Evolutionary conservation across 164 flowering plant genomes (phyloP).

Genomic region (Magnolia sinica): DNA sequence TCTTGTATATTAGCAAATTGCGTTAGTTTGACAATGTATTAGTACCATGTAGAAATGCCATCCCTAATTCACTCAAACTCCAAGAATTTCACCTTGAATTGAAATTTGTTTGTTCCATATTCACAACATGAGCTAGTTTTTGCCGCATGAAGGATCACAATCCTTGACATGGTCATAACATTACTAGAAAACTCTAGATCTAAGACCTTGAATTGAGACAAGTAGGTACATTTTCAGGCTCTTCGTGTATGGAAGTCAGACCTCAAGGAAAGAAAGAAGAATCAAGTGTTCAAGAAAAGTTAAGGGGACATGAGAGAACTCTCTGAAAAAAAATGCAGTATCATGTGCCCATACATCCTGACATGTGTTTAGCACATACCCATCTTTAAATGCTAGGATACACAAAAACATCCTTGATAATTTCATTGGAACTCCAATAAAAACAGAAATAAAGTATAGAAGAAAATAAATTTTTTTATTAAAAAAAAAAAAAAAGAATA

Average conservation of each 20-base stretch:
- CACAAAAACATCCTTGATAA: background rate
- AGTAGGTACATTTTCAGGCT: background rate
- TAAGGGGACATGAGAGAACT: background rate
- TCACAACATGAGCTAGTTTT: too few relatives aligned
- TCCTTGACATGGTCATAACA: too few relatives aligned
- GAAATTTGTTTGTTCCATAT: too few relatives aligned
- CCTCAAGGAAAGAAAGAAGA: too few relatives aligned
- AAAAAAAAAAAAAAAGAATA: too few relatives aligned
- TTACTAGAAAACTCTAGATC: too few relatives aligned
- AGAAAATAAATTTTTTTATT: background rate
- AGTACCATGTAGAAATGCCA: too few relatives aligned
- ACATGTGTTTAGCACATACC: background rate
- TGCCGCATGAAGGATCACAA: too few relatives aligned
- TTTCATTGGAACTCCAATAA: background rate
- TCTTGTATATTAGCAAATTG: too few relatives aligned
- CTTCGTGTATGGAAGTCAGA: background rate
- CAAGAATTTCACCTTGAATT: too few relatives aligned
- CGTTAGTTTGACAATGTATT: too few relatives aligned
- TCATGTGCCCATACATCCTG: background rate
- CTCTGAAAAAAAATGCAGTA: background rate
- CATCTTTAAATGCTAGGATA: background rate
- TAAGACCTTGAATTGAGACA: background rate
- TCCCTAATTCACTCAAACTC: too few relatives aligned
- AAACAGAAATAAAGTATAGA: background rate
- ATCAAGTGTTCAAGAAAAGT: background rate